Percentiles rank a stretch among this genome's conserved stretches.
Conservation (phyloP, 1,139 yeast species). For the Fermentozyma sake region DNA sequence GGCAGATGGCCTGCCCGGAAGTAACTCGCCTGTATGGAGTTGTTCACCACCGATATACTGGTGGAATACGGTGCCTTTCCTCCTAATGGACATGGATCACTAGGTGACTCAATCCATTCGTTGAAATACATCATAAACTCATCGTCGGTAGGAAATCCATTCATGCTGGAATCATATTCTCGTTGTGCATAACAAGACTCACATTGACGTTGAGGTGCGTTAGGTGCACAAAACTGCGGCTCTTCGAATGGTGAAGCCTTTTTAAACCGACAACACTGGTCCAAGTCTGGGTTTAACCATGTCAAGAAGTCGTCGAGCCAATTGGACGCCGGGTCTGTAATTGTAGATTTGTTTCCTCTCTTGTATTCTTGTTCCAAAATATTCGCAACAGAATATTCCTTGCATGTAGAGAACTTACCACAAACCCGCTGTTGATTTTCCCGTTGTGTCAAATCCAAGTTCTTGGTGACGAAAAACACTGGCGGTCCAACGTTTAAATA, state of each 20-base stretch:
- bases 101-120: conserved; percentile 80
- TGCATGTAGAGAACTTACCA: conserved; percentile 83
- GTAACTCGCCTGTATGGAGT: conserved; percentile 50
- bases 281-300: conserved; percentile 83
- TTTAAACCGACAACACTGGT: conserved; percentile 75
- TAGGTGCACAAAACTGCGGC: conserved; percentile 60
- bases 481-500: conserved; percentile 91
- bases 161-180: conserved; percentile 70
- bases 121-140: conserved; percentile 70
- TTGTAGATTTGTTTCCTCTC: conserved; percentile 57
- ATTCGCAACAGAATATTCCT: conserved; percentile 72
- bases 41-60: conserved; percentile 45
- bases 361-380: conserved; percentile 83
- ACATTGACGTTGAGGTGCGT: conserved; percentile 69
- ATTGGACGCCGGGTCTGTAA: conserved; percentile 78
- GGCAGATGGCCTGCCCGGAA: conserved; percentile 84
- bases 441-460: conserved; percentile 57
- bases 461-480: conserved; percentile 71
- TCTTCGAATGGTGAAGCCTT: conserved; percentile 23
- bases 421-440: conserved; percentile 69
- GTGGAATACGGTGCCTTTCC: conserved; percentile 88
- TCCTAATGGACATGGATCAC: conserved; percentile 92
- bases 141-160: conserved; percentile 74
- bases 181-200: conserved; percentile 61
- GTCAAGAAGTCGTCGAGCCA: conserved; percentile 91